A percentile compares a stretch with the other conserved stretches of the same genome.
Evolutionary conservation across 257 asterid genomes (phyloP).

Genomic region (Verbena officinalis): DNA sequence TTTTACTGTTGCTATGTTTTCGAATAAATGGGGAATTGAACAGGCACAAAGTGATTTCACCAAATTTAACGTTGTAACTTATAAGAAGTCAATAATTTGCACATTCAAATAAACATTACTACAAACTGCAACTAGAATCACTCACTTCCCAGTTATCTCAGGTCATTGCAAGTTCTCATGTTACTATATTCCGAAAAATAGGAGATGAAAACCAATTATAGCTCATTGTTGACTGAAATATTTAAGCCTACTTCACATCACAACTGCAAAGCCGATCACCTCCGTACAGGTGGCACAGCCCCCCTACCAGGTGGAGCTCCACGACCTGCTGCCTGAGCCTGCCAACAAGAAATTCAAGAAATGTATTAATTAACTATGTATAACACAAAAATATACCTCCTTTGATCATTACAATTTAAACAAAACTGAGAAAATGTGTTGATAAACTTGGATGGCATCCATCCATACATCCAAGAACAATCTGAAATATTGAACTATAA

Average conservation of each 20-base stretch:
- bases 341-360: constrained; percentile 32
- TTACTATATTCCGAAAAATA: neutral
- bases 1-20: no score
- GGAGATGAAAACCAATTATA: neutral
- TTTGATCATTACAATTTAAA: no score
- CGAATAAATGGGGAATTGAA: no score
- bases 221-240: constrained; percentile 18
- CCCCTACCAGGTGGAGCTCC: constrained; percentile 92
- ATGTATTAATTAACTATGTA: no score
- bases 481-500: no score
- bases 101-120: constrained; percentile 26
- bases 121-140: constrained; percentile 10
- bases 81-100: constrained; percentile 12
- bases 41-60: neutral
- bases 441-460: no score
- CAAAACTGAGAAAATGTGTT: no score
- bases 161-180: constrained; percentile 10
- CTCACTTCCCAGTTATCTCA: neutral
- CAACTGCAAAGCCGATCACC: constrained; percentile 45
- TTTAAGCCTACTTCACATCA: constrained; percentile 13
- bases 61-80: neutral
- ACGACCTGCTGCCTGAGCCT: constrained; percentile 96
- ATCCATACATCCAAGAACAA: no score
- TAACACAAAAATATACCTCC: no score
- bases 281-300: constrained; percentile 76